Conservation (phyloP, 257 asterid species). For the Solanum bulbocastanum region DNA sequence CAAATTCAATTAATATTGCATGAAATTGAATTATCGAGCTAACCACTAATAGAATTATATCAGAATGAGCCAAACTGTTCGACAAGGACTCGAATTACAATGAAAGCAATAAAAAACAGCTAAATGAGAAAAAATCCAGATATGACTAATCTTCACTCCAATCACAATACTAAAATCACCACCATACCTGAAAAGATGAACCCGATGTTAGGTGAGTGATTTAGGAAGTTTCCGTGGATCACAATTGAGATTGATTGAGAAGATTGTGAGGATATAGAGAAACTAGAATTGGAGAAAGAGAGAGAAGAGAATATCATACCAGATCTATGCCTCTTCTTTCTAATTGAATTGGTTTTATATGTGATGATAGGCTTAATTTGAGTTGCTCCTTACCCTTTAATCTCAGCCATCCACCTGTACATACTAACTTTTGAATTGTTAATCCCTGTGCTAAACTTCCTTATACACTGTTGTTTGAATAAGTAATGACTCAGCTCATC, state of each 20-base stretch:
- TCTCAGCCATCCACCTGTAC: not conserved
- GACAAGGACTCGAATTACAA: not conserved
- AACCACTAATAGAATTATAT: not conserved
- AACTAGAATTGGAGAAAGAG: not conserved
- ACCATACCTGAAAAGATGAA: not conserved
- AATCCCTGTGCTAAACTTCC: not conserved
- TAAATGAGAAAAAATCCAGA: not conserved
- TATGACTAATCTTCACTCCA: not conserved
- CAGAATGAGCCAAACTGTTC: not conserved
- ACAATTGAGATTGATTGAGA: not conserved
- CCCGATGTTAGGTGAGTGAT: not conserved
- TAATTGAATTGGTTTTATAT: not conserved
- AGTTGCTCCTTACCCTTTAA: not conserved
- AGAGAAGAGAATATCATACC: not conserved
- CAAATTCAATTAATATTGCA: not conserved
- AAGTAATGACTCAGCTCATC: not conserved
- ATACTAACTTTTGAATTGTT: not conserved
- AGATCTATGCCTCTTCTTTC: not conserved
- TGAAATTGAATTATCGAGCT: not conserved
- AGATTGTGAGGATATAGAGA: not conserved
- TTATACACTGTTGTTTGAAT: not conserved
- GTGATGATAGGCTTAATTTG: not conserved
- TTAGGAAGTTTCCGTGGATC: not conserved
- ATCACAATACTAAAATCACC: not conserved
- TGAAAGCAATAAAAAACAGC: not conserved